Base-by-base conservation (phyloP, 2,329 filamentous ascomycete genomes). In the Eurotiales sp. region DNA sequence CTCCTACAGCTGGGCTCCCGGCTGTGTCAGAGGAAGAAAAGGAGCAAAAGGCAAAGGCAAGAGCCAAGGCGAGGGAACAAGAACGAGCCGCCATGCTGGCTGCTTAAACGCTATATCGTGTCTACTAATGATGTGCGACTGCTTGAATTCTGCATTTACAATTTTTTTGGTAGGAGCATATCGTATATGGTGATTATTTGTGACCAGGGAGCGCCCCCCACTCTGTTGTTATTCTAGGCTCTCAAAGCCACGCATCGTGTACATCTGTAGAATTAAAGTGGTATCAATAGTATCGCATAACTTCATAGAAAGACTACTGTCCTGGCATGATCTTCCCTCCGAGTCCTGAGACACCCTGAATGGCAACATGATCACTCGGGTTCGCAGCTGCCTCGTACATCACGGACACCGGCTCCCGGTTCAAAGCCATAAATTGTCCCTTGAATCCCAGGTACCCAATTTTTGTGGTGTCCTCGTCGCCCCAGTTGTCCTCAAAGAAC, bases 311-410 rank as follows among this genome's bases (percentile, higher is more conserved):
- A 30, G 11, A 45, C 63, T 64, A 74, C 61, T 72, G 67, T 34
- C 73, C 72, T 55, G 72, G 66, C 68, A 72, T 69, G 21, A 71
- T 64, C 48, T 64, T 66, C 46, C 65, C 62, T 22, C 68, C 64
- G 56, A 69, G 55, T 15, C 69, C 69, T 47, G 61, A 67, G 45
- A 77, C 63, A 23, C 74, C 72, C 52, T 71, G 67, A 43, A 76
- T 72, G 43, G 72, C 66, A 58, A 71, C 72, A 72, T 99, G 93
- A 72, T 99, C 93, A 42, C 75, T 82, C 11, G 92, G 93, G 68
- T 96, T 96, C 30, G 93, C 87, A 22, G 92, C 92, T 15, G 90
- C 87, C 78, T 99, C 93, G 70, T 97, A 99, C 55, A 96, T 63
- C 61, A 97, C 92, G 59, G 87, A 90, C 6, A 87, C 76, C 1